Conservation (phyloP, 352 stramenopile genomes). For the Pythium insidiosum region DNA sequence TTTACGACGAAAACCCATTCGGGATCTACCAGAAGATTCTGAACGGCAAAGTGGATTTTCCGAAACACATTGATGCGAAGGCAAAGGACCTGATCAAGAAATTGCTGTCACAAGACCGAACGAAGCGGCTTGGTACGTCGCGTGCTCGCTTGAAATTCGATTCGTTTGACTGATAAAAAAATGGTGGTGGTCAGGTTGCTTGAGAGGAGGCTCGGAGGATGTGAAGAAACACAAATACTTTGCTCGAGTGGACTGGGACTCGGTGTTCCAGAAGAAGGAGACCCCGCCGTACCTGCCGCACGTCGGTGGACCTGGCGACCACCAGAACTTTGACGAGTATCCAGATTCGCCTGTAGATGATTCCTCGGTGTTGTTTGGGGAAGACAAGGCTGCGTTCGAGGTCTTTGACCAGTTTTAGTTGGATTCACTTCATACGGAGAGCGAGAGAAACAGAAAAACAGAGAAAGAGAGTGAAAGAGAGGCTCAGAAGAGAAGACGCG, state of each 20-base stretch:
- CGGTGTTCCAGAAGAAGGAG: conserved; percentile 63
- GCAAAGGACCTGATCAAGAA: conserved; percentile 91
- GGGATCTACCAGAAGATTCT: conserved; percentile 94
- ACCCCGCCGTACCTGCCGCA: conserved; percentile 80
- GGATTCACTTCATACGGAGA: not conserved
- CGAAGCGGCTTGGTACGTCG: conserved; percentile 79
- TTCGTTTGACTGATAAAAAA: not conserved
- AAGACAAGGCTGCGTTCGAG: conserved; percentile 80
- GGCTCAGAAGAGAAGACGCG: no score
- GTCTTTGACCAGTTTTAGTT: conserved; percentile 83
- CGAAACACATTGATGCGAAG: conserved; percentile 85
- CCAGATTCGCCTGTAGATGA: conserved; percentile 86
- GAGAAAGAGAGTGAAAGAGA: no score
- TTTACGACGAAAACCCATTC: conserved; percentile 91
- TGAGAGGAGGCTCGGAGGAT: conserved; percentile 84
- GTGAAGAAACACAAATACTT: conserved; percentile 94
- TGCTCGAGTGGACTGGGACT: conserved; percentile 77
- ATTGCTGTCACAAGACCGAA: conserved; percentile 83
- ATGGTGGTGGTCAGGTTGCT: conserved; percentile 52
- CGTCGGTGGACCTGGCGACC: conserved; percentile 76
- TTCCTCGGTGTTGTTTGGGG: conserved; percentile 70
- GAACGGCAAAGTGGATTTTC: conserved; percentile 86
- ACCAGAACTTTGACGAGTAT: conserved; percentile 93
- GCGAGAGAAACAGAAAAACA: no score
- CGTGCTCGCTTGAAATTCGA: not conserved